A percentile compares a stretch with the other conserved stretches of the same genome.
These are phyloP conservation scores for Forsythia suspensa DNA, from an alignment of 257 asterid genomes.

Conservation along the genomic window DNA sequence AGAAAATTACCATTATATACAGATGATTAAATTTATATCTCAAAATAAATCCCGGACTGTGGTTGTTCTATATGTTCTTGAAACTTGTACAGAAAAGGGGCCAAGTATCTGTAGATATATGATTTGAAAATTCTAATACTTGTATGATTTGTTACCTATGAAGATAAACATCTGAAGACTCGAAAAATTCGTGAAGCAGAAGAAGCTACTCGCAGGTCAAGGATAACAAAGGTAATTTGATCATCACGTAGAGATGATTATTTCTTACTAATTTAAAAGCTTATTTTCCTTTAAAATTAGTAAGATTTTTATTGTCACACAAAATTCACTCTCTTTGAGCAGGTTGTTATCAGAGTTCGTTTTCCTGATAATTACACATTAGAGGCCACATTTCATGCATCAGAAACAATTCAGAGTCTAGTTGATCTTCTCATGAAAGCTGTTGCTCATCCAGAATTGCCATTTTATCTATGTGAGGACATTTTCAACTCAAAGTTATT, in stretches of 20 bases:
- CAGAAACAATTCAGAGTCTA: conserved; percentile 79
- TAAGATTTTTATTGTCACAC: neutral
- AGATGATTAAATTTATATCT: neutral
- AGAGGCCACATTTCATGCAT: conserved; percentile 84
- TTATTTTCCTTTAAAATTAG: neutral
- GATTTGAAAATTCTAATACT: conserved; percentile 10
- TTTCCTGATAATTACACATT: conserved; percentile 89
- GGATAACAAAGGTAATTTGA: conserved; percentile 72
- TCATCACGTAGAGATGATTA: conserved; percentile 16
- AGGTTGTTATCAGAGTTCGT: conserved; percentile 86
- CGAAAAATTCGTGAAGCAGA: conserved; percentile 87
- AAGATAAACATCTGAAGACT: conserved; percentile 84
- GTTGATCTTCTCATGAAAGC: conserved; percentile 73
- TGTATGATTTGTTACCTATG: conserved; percentile 18
- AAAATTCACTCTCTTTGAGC: conserved; percentile 24
- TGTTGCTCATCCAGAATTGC: conserved; percentile 61
- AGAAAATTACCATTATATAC: neutral
- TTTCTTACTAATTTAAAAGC: neutral
- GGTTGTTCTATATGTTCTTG: neutral
- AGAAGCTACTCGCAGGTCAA: conserved; percentile 84
- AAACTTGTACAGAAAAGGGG: neutral
- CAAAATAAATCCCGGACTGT: conserved; percentile 11
- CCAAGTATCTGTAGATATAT: neutral
- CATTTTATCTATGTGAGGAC: conserved; percentile 79
- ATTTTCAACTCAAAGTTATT: neutral